Conservation (phyloP, 2,329 filamentous ascomycete genomes). For the Alternaria solani region DNA sequence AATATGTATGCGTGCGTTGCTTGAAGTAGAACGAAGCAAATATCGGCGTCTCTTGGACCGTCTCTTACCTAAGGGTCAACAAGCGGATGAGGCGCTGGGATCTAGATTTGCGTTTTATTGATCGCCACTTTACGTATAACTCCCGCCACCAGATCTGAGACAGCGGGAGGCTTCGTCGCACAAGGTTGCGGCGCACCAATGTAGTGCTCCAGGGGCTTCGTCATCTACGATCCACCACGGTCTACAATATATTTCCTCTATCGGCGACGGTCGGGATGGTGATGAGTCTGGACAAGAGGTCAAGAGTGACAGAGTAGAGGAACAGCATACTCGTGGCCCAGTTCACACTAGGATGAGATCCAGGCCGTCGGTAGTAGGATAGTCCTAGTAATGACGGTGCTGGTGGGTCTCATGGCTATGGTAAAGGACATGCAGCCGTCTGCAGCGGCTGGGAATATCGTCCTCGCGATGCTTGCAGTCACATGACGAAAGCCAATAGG, state of each 20-base stretch:
- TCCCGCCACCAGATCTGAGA: constrained; percentile 26
- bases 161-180: constrained; percentile 25
- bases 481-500: constrained; percentile 30
- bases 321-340: neutral
- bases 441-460: constrained; percentile 5
- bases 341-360: neutral
- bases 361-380: neutral
- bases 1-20: constrained; percentile 10
- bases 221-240: neutral
- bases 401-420: neutral
- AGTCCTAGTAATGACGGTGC: neutral
- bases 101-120: neutral
- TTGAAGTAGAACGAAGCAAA: constrained; percentile 6
- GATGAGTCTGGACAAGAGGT: neutral
- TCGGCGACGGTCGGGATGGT: neutral
- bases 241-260: neutral
- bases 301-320: neutral
- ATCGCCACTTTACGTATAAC: constrained; percentile 12
- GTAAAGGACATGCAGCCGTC: neutral
- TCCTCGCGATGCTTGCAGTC: constrained; percentile 11
- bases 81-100: constrained; percentile 10
- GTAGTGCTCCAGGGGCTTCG: constrained; percentile 1
- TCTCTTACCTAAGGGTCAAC: neutral
- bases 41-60: constrained; percentile 15
- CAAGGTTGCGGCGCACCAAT: constrained; percentile 8